Evolutionary conservation across 441 rosid species (phyloP).

Genomic region (Adansonia madagascariensis): DNA sequence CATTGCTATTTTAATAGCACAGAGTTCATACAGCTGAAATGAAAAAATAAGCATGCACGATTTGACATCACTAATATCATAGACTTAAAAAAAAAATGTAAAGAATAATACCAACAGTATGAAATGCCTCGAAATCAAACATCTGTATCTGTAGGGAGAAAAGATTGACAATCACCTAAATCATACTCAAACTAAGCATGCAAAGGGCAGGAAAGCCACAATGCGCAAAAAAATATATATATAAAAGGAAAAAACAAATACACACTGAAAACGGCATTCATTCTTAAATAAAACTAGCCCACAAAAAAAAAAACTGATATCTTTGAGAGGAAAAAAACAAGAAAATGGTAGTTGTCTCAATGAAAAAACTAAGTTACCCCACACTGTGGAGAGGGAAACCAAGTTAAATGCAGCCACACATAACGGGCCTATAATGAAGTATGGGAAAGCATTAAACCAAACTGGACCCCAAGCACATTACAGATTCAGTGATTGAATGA

Average conservation of each 20-base stretch:
- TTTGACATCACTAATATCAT: background rate
- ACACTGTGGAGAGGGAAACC: constrained; percentile 34
- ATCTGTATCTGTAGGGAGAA: background rate
- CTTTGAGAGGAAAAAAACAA: constrained; percentile 30
- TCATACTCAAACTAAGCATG: constrained; percentile 17
- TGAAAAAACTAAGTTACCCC: constrained; percentile 30
- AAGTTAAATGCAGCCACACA: constrained; percentile 41
- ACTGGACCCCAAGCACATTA: constrained; percentile 39
- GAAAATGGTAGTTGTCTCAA: constrained; percentile 26
- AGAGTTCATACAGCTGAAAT: background rate
- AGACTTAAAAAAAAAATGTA: background rate
- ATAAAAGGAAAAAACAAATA: background rate
- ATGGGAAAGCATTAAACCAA: constrained; percentile 35
- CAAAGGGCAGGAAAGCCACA: constrained; percentile 15
- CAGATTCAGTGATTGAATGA: constrained; percentile 26
- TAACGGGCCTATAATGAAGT: constrained; percentile 34
- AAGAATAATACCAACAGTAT: background rate
- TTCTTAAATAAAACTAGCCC: constrained; percentile 32
- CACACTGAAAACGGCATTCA: background rate
- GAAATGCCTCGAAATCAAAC: background rate
- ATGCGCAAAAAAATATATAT: background rate
- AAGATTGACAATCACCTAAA: constrained; percentile 11
- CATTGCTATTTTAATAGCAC: background rate
- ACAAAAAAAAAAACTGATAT: constrained; percentile 20
- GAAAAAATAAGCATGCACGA: background rate